Base-by-base conservation (phyloP, 176 grass and related monocot genomes). In the Bromus sterilis region DNA sequence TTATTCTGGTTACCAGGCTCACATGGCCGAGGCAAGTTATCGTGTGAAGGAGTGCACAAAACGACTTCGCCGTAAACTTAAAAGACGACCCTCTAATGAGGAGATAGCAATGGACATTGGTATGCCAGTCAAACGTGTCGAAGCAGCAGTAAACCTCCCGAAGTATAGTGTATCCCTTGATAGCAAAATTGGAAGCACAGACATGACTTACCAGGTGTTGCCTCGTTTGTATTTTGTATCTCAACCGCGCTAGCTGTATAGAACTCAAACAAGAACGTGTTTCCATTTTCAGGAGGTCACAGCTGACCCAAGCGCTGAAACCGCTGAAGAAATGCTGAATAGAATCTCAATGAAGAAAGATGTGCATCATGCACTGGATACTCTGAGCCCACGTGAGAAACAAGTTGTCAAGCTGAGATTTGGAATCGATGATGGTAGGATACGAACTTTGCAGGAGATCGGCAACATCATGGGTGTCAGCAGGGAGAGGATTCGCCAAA, bases 371-470 rank as follows among this genome's bases (percentile, higher is more conserved):
- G 84, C 94, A 60, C 71, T 98, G 35, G 90, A 95, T 40, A 89
- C 88, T 21, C 61, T 98, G 23, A 91, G 80, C 16, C 26, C 71
- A 5, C 87, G 90, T 4, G 90, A 95, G 74, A 89, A 82, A 69
- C 90, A 85, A 53, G 90, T 98, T 14, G 43, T 98, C 6, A 83
- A 70, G 55, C 86, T 89, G 73, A 89, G 95, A 43, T 98, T 88
- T 74, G 95, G 95, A 34, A 82, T 95, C 1, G 84, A 91, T 6
- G 88, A 93, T 75, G 88, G 89, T 48, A 82, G 90, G 83, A 87
- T 87, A 78, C 89, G 86, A 77, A 98, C 95, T 39, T 79, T 98
- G 74, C 92, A 95, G 74, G 95, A 98, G 87, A 95, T 98, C 8
- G 92, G 95, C 32, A 91, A 91, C 61, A 69, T 86, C 21, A 84